These are phyloP conservation scores for Podaxis sp. DNA, from an alignment of 768 basidiomycete genomes.

Conservation along the genomic window DNA sequence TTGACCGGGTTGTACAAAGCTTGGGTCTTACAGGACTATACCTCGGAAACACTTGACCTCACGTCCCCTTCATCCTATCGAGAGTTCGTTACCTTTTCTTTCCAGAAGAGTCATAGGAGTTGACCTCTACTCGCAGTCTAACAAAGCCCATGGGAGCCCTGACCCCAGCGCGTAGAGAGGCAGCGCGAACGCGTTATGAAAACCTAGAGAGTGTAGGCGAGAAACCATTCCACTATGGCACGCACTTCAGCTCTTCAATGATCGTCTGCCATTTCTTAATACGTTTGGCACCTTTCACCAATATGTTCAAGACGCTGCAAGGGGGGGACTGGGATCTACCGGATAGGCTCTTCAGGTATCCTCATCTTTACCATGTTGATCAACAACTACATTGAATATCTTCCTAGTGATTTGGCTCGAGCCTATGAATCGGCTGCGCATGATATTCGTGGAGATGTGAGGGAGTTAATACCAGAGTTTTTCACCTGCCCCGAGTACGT, in stretches of 20 bases:
- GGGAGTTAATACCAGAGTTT: slow-evolving; percentile 91
- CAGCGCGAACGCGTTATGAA: slow-evolving; percentile 72
- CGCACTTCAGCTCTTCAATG: slow-evolving; percentile 97
- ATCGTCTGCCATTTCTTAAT: slow-evolving; percentile 95
- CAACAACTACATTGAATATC: background rate
- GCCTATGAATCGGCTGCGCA: slow-evolving; percentile 83
- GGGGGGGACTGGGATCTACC: slow-evolving; percentile 96
- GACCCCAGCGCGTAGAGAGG: slow-evolving; percentile 69
- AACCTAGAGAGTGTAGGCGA: slow-evolving; percentile 81
- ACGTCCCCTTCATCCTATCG: slow-evolving; percentile 61
- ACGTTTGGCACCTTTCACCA: slow-evolving; percentile 84
- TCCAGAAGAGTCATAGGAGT: background rate
- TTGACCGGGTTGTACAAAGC: slow-evolving; percentile 42
- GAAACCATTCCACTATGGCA: slow-evolving; percentile 90
- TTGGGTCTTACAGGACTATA: slow-evolving; percentile 89
- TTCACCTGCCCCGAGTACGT: slow-evolving; percentile 79
- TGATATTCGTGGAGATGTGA: slow-evolving; percentile 88
- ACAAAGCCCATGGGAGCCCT: slow-evolving; percentile 90
- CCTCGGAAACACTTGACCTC: slow-evolving; percentile 67
- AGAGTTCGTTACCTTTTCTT: slow-evolving; percentile 52
- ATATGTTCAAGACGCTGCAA: slow-evolving; percentile 93
- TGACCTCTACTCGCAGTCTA: slow-evolving; percentile 45
- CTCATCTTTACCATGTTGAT: background rate
- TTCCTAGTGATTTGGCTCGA: slow-evolving; percentile 66
- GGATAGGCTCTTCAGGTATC: slow-evolving; percentile 75